Base-by-base conservation (phyloP, 2,329 filamentous ascomycete genomes). In the Thelonectria discophora region DNA sequence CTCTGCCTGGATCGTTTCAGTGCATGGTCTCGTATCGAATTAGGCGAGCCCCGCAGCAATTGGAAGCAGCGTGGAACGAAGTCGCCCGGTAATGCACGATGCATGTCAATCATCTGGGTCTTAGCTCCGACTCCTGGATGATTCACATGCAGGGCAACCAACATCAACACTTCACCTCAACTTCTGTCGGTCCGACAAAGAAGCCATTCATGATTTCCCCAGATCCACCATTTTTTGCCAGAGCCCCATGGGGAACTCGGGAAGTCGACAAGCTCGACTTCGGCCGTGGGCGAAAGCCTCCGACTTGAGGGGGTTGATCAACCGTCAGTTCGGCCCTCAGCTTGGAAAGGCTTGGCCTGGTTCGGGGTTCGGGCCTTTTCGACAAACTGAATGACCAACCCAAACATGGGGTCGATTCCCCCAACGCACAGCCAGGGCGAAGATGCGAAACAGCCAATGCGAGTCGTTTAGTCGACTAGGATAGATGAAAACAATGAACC, bases 321-420 rank as follows among this genome's bases (percentile, higher is more conserved):
- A 40, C 27, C 18, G 39, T 20, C n/a, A 15, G 18, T 53, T 52
- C 34, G 47, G 17, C 9, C 30, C 27, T 37, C 27, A 18, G 30
- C 15, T n/a, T 37, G 20, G 39, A 37, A 39, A 45, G 17, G 42
- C 21, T 47, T 47, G 50, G 50, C 37, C 20, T 39, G 37, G 27
- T 45, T 30, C 21, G 18, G 46, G 18, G 27, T 55, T 60, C 57
- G 57, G 57, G 57, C 51, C 57, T 60, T 39, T 40, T 55, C 51
- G 2, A 32, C 5, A 13, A 12, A 40, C 13, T 40, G 55, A 52
- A 18, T 40, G 55, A 52, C 34, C 15, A 40, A 46, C 24, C 21
- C 37, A 47, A 47, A 58, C 55, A 58, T 47, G 48, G 42, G 40
- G 39, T 50, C 18, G 24, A 24, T 24, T 24, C 6, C 21, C 17